Evolutionary conservation across 192 early-diverging fungal species (phyloP).

Genomic region (Entomortierella chlamydospora): DNA sequence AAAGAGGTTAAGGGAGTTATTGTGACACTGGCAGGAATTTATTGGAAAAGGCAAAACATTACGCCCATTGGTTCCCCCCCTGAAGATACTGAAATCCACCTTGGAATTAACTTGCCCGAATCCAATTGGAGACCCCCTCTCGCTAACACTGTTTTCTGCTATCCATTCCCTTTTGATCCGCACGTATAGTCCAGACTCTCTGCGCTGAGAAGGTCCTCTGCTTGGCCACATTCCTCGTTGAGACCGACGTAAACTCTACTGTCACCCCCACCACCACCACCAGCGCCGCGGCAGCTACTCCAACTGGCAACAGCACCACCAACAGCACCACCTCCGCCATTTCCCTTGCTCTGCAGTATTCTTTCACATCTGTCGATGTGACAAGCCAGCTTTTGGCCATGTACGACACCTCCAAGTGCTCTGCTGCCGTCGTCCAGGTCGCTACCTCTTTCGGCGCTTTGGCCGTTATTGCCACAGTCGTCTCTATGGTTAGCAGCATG

Average conservation of each 20-base stretch:
- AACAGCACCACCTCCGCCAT: not conserved
- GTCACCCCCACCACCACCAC: not conserved
- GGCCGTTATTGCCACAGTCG: slow-evolving; percentile 13
- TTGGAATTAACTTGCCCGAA: too few species aligned
- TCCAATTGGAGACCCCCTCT: not conserved
- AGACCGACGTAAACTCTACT: not conserved
- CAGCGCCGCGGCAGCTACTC: not conserved
- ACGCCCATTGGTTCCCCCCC: too few species aligned
- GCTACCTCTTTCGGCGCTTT: slow-evolving; percentile 26
- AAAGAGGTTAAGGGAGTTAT: too few species aligned
- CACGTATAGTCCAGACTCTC: slow-evolving; percentile 30
- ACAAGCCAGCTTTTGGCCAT: slow-evolving; percentile 25
- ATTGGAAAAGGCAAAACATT: too few species aligned
- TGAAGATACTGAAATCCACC: too few species aligned
- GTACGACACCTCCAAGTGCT: slow-evolving; percentile 33
- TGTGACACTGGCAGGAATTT: too few species aligned
- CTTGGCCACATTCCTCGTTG: slow-evolving; percentile 25
- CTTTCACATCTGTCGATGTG: slow-evolving; percentile 17
- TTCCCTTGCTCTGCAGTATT: too few species aligned
- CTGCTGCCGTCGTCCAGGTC: slow-evolving; percentile 21
- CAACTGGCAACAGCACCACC: not conserved
- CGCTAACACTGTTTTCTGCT: not conserved
- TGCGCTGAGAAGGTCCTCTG: slow-evolving; percentile 32
- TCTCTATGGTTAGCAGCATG: slow-evolving; percentile 31
- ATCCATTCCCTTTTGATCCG: not conserved